A percentile compares a stretch with the other conserved stretches of the same genome.
Evolutionary conservation across 179 eudicot species (phyloP).

Genomic region (Silene noctiflora): DNA sequence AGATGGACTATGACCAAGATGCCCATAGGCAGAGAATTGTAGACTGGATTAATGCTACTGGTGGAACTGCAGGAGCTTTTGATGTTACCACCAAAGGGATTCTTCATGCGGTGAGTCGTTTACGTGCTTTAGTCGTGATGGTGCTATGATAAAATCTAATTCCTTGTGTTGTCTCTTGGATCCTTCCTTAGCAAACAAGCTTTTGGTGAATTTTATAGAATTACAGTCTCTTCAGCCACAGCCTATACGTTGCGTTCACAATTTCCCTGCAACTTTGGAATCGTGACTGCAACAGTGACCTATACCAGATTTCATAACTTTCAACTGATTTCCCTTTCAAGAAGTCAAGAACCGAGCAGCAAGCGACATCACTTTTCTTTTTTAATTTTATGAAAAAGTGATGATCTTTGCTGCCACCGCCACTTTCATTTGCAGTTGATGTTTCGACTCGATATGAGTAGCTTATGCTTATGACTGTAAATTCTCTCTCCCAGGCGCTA

Average conservation of each 20-base stretch:
- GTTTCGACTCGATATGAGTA: neutral
- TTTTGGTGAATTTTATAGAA: no score
- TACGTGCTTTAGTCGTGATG: neutral
- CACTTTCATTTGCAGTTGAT: neutral
- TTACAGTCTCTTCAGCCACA: no score
- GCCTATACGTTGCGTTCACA: no score
- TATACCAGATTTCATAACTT: no score
- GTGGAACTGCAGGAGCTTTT: conserved; percentile 93
- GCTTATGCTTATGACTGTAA: neutral
- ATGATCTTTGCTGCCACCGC: neutral
- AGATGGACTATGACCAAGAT: conserved; percentile 95
- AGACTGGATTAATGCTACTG: conserved; percentile 94
- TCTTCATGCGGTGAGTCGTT: conserved; percentile 77
- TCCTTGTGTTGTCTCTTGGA: neutral
- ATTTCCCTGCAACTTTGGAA: no score
- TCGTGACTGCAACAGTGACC: no score
- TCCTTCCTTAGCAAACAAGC: neutral
- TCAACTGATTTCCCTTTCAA: no score
- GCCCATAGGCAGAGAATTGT: conserved; percentile 90
- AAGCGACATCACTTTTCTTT: neutral
- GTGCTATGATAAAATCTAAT: neutral
- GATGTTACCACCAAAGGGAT: conserved; percentile 98
- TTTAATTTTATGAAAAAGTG: neutral
- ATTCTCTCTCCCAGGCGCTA: conserved; percentile 45
- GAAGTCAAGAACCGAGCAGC: no score